Conservation (phyloP, 2,329 filamentous ascomycete species). For the Intubia oerlemansii region DNA sequence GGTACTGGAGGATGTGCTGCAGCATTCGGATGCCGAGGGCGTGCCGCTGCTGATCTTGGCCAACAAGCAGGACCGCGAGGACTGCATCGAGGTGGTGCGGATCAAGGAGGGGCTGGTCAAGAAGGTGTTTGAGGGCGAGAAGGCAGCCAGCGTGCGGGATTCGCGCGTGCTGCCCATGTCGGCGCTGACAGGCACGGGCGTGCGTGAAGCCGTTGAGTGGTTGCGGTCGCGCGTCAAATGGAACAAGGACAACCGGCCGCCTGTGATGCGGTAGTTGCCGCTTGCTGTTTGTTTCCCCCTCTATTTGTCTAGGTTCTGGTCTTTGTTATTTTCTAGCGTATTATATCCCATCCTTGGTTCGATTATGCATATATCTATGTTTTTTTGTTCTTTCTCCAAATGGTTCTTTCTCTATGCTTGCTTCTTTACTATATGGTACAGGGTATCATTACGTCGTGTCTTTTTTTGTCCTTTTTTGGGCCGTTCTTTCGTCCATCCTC, state of each 20-base stretch:
- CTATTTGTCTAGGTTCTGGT: not conserved
- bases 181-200: constrained; percentile 71
- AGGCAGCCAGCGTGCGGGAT: constrained; percentile 68
- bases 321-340: not conserved
- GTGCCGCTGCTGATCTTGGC: constrained; percentile 83
- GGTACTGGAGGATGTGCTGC: constrained; percentile 76
- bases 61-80: constrained; percentile 95
- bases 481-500: not conserved
- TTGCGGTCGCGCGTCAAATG: constrained; percentile 77
- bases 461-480: not conserved
- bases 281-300: not conserved
- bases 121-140: constrained; percentile 88
- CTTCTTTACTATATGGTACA: constrained; percentile 3
- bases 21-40: constrained; percentile 70
- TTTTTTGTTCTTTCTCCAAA: not conserved
- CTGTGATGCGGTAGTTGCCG: constrained; percentile 59
- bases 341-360: not conserved
- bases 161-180: constrained; percentile 79
- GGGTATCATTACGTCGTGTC: constrained; percentile 8
- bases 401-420: constrained; percentile 1
- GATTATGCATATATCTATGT: too few species aligned
- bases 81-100: constrained; percentile 89
- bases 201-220: constrained; percentile 95
- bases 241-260: constrained; percentile 86
- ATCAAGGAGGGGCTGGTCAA: constrained; percentile 95